Percentiles rank a stretch among this genome's conserved stretches.
These are phyloP conservation scores for Fusarium redolens DNA, from an alignment of 2,329 filamentous ascomycete species.

Conservation along the genomic window DNA sequence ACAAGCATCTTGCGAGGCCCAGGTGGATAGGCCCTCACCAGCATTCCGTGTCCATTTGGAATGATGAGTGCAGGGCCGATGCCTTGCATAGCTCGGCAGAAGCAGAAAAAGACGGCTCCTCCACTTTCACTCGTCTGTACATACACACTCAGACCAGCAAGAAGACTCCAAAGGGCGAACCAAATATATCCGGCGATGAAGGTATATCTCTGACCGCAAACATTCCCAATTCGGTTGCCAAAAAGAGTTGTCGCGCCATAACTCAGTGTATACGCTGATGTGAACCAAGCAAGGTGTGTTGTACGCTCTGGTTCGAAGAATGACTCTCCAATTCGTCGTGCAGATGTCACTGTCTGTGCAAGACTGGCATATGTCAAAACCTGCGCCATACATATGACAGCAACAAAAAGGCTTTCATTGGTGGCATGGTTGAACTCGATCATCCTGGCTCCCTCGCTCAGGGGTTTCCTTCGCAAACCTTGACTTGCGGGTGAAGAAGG, in stretches of 20 bases:
- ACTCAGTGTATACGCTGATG: slow-evolving; percentile 39
- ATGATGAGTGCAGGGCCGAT: slow-evolving; percentile 39
- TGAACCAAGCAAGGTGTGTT: slow-evolving; percentile 42
- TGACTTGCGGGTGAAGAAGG: slow-evolving; percentile 6
- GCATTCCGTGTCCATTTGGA: slow-evolving; percentile 40
- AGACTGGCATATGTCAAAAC: slow-evolving; percentile 40
- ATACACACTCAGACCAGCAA: slow-evolving; percentile 39
- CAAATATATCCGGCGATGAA: slow-evolving; percentile 42
- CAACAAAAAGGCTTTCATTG: slow-evolving; percentile 42
- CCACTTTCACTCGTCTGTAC: slow-evolving; percentile 10
- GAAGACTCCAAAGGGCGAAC: slow-evolving; percentile 43
- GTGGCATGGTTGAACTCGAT: slow-evolving; percentile 43
- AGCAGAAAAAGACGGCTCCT: slow-evolving; percentile 38
- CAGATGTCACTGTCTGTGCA: slow-evolving; percentile 40
- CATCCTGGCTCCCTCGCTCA: slow-evolving; percentile 37
- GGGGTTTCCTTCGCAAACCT: slow-evolving; percentile 39
- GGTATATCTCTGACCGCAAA: slow-evolving; percentile 39
- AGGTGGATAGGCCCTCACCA: slow-evolving; percentile 42
- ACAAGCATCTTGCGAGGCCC: slow-evolving; percentile 39
- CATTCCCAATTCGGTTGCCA: slow-evolving; percentile 39
- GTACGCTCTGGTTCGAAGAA: slow-evolving; percentile 37
- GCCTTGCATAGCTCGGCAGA: slow-evolving; percentile 43
- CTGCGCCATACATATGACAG: slow-evolving; percentile 43
- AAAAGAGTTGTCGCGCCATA: slow-evolving; percentile 35
- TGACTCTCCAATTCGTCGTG: slow-evolving; percentile 34